Conservation (phyloP, 2,329 filamentous ascomycete species). For the Pestalotiopsis sp. region DNA sequence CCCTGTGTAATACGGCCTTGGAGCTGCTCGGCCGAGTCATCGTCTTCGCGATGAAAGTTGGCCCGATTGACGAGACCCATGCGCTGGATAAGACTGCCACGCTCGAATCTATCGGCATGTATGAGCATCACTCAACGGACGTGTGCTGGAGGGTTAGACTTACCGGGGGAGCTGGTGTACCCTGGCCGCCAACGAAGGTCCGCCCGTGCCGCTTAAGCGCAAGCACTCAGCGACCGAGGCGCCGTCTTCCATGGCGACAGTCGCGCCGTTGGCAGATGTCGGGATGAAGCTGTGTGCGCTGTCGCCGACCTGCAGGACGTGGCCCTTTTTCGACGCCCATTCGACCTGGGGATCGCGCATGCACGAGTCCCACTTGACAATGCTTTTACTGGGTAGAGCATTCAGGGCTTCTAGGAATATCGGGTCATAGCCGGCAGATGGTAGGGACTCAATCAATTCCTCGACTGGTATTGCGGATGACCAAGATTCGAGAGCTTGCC, state of each 20-base stretch:
- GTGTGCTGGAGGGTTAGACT: background rate
- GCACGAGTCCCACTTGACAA: conserved; percentile 38
- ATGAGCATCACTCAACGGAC: background rate
- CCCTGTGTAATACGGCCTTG: background rate
- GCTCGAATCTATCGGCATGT: conserved; percentile 3
- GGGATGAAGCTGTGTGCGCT: conserved; percentile 34
- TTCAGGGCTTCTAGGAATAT: conserved; percentile 15
- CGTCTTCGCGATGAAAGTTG: background rate
- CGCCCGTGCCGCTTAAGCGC: conserved; percentile 23
- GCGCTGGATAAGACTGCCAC: conserved; percentile 10
- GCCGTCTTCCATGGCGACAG: conserved; percentile 34
- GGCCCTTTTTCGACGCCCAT: conserved; percentile 26
- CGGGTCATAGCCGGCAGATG: background rate
- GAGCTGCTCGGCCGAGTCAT: background rate
- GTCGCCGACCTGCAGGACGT: conserved; percentile 33
- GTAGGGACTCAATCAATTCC: background rate
- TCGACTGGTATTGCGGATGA: background rate
- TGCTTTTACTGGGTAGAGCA: conserved; percentile 20
- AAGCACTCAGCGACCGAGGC: conserved; percentile 29
- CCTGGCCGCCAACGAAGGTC: conserved; percentile 19
- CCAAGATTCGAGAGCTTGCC: background rate
- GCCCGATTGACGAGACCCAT: conserved; percentile 9
- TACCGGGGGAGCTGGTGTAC: conserved; percentile 12
- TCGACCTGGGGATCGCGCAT: conserved; percentile 32
- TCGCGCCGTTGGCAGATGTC: conserved; percentile 32